Evolutionary conservation across 495 filamentous ascomycete genomes (phyloP).

Genomic region (Hyaloscypha variabilis): DNA sequence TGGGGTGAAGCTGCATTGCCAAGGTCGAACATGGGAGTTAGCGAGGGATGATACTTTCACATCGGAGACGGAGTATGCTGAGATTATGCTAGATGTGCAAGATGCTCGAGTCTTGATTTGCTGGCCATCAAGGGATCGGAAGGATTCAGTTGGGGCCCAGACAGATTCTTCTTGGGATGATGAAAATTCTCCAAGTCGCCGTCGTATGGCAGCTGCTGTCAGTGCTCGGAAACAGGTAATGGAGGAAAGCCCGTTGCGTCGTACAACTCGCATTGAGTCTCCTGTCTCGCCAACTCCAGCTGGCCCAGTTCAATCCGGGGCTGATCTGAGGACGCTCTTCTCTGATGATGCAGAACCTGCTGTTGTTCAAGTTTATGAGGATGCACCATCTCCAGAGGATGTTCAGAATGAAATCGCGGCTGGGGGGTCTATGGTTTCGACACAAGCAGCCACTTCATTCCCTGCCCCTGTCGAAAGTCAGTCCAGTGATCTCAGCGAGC

Average conservation of each 20-base stretch:
- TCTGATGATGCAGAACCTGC: slow-evolving; percentile 21
- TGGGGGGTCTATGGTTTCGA: slow-evolving; percentile 36
- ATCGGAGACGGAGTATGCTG: slow-evolving; percentile 84
- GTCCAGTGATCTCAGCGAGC: slow-evolving; percentile 64
- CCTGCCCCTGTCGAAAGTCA: slow-evolving; percentile 41
- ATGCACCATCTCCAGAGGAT: slow-evolving; percentile 40
- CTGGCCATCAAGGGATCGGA: slow-evolving; percentile 74
- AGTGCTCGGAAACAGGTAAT: slow-evolving; percentile 35
- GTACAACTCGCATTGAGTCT: slow-evolving; percentile 62
- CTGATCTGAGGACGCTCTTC: slow-evolving; percentile 23
- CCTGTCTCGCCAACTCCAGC: slow-evolving; percentile 77
- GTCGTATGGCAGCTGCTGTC: slow-evolving; percentile 39
- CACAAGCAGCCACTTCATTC: slow-evolving; percentile 40
- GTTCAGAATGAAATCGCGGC: slow-evolving; percentile 31
- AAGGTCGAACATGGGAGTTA: slow-evolving; percentile 84
- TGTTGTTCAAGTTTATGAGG: slow-evolving; percentile 59
- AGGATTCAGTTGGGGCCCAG: slow-evolving; percentile 57
- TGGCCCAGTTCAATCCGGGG: slow-evolving; percentile 7
- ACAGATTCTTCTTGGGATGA: slow-evolving; percentile 74
- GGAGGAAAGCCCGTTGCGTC: slow-evolving; percentile 68
- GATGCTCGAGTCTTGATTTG: slow-evolving; percentile 85
- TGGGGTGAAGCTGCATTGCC: slow-evolving; percentile 89
- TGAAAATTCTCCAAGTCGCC: slow-evolving; percentile 42
- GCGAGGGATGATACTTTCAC: slow-evolving; percentile 87
- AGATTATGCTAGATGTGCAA: slow-evolving; percentile 96